Evolutionary conservation across 768 basidiomycete species (phyloP).

Genomic region (Epithele typhae): DNA sequence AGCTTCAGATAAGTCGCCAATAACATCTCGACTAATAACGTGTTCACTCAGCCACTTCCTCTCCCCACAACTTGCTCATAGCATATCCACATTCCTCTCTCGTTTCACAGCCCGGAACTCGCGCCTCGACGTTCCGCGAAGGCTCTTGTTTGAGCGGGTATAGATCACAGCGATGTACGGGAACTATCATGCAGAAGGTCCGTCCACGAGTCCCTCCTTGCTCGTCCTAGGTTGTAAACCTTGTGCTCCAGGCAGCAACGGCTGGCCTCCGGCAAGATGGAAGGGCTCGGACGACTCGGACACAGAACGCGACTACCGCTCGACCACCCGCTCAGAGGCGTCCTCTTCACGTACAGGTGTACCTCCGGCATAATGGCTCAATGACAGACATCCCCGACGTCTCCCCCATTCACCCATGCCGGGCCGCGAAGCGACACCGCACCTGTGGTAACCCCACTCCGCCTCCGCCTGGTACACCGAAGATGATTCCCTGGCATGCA

Average conservation of each 20-base stretch:
- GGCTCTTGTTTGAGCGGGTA: background rate
- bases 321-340: constrained; percentile 26
- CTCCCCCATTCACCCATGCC: constrained; percentile 70
- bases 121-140: too few species aligned
- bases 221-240: too few species aligned
- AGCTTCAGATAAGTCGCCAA: too few species aligned
- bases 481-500: constrained; percentile 75
- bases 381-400: constrained; percentile 30
- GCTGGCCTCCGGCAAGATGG: constrained; percentile 2
- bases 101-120: too few species aligned
- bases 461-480: constrained; percentile 59
- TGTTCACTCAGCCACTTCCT: too few species aligned
- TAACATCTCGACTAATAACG: too few species aligned
- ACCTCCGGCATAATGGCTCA: constrained; percentile 25
- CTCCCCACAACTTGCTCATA: too few species aligned
- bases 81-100: too few species aligned
- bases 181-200: constrained; percentile 11
- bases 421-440: constrained; percentile 86
- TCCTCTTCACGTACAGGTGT: constrained; percentile 22
- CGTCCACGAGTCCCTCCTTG: background rate
- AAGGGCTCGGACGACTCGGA: constrained; percentile 23
- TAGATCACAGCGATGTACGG: too few species aligned
- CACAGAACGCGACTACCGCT: constrained; percentile 30
- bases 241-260: constrained; percentile 12
- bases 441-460: constrained; percentile 85